These are phyloP conservation scores for Astrocystis sublimbata DNA, from an alignment of 495 filamentous ascomycete species.

Conservation along the genomic window DNA sequence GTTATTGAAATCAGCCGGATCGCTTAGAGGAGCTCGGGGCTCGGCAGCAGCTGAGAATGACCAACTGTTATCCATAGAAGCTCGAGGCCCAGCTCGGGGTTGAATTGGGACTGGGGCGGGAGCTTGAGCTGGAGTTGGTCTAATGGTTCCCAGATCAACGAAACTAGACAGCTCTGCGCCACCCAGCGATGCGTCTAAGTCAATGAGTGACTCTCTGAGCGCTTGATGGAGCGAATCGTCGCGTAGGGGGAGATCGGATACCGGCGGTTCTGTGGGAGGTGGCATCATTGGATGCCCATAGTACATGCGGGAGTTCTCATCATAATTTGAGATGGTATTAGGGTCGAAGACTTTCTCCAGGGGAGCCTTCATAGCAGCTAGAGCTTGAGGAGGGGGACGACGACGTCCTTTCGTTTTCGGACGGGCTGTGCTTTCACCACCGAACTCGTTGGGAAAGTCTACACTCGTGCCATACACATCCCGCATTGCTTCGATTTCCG, in stretches of 20 bases:
- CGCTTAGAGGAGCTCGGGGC: conserved; percentile 48
- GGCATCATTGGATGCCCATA: conserved; percentile 44
- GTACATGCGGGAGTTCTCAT: conserved; percentile 55
- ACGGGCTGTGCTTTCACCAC: conserved; percentile 42
- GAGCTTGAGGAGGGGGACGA: conserved; percentile 51
- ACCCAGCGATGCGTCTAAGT: conserved; percentile 55
- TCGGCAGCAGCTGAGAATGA: conserved; percentile 40
- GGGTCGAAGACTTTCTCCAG: conserved; percentile 60
- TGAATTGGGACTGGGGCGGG: conserved; percentile 12
- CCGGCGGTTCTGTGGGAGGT: conserved; percentile 25
- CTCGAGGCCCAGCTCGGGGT: conserved; percentile 31
- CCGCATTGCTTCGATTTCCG: conserved; percentile 43
- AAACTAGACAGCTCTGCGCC: conserved; percentile 53
- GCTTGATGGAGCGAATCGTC: conserved; percentile 52
- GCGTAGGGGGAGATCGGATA: conserved; percentile 57
- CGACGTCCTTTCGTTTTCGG: conserved; percentile 47
- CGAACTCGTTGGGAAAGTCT: conserved; percentile 42
- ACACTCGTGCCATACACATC: conserved; percentile 54
- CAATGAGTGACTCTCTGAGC: conserved; percentile 57
- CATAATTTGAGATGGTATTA: conserved; percentile 57
- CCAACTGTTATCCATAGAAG: conserved; percentile 46
- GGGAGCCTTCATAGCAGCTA: conserved; percentile 43
- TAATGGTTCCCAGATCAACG: conserved; percentile 61
- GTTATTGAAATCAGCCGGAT: conserved; percentile 48
- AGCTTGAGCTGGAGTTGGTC: conserved; percentile 39